phyloP scores from a whole-genome alignment of 352 stramenopile genomes.

The Phytophthora litchii region DNA sequence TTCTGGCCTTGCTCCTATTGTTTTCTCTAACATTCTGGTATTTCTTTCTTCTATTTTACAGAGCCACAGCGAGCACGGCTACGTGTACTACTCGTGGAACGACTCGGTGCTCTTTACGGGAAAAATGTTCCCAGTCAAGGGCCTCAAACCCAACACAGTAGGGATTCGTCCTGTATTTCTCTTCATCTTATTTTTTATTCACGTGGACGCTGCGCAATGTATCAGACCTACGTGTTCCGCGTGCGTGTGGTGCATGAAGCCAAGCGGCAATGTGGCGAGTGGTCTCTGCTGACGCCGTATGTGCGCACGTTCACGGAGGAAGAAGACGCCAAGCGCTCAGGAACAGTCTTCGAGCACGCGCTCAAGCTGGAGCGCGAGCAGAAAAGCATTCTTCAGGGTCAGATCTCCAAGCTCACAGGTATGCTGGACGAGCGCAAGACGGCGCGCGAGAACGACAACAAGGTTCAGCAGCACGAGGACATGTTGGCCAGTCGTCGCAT shows the following conservation, averaged over 20 bases:
- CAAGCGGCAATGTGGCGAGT: conserved; percentile 74
- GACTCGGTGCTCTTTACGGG: conserved; percentile 68
- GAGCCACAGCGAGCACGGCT: conserved; percentile 84
- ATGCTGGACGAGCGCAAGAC: conserved; percentile 67
- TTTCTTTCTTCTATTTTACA: conserved; percentile 21
- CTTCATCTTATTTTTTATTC: conserved; percentile 6
- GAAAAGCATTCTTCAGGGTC: conserved; percentile 65
- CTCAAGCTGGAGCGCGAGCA: conserved; percentile 83
- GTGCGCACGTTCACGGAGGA: conserved; percentile 88
- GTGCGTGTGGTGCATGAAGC: conserved; percentile 69
- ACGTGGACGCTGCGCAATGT: neutral
- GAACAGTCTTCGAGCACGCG: conserved; percentile 86
- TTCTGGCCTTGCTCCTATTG: neutral
- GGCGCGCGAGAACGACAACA: conserved; percentile 44
- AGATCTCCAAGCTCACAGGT: conserved; percentile 82
- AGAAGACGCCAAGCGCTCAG: conserved; percentile 84
- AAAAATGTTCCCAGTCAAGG: conserved; percentile 73
- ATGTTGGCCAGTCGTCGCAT: conserved; percentile 85
- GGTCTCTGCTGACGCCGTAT: conserved; percentile 72
- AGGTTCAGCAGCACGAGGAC: conserved; percentile 73
- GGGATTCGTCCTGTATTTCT: conserved; percentile 6
- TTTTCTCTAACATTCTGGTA: neutral
- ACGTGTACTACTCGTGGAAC: conserved; percentile 89
- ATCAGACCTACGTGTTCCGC: conserved; percentile 80
- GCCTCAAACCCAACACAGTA: conserved; percentile 73